phyloP scores from a whole-genome alignment of 495 filamentous ascomycete genomes.

The Hyaloscypha finlandica region DNA sequence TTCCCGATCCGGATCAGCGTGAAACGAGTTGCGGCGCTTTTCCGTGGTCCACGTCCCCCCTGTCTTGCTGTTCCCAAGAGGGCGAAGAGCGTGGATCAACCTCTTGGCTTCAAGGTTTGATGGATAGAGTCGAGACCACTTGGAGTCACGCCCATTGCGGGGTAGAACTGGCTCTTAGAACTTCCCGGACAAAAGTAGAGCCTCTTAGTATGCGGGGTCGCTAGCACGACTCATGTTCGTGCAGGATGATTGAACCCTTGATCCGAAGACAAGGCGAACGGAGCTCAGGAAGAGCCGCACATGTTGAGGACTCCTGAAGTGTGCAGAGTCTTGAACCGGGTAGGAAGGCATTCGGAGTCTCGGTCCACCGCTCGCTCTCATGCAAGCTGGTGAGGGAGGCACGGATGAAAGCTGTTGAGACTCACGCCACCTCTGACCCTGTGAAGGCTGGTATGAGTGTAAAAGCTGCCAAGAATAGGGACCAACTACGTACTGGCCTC shows the following conservation, averaged over 20 bases:
- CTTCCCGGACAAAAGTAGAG: neutral
- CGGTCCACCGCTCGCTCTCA: neutral
- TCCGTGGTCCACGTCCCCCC: neutral
- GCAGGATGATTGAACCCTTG: constrained; percentile 5
- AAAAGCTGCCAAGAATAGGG: neutral
- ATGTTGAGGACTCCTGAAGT: neutral
- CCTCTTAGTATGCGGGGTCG: constrained; percentile 3
- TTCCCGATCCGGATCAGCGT: neutral
- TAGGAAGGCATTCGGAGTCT: constrained; percentile 6
- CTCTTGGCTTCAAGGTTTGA: neutral
- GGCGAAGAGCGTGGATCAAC: neutral
- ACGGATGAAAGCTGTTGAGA: constrained; percentile 2
- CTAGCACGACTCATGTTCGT: neutral
- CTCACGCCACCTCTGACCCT: neutral
- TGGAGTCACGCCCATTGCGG: constrained; percentile 14
- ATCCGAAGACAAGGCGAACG: constrained; percentile 7
- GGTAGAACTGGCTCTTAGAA: neutral
- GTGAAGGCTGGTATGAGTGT: neutral
- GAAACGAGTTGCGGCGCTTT: neutral
- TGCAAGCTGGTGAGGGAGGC: neutral
- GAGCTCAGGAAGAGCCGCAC: constrained; percentile 15
- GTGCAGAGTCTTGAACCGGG: neutral
- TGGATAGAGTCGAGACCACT: neutral
- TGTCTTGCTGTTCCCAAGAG: neutral
- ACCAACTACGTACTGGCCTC: neutral